Conservation (phyloP, 768 basidiomycete species). For the Mycena haematopus region DNA sequence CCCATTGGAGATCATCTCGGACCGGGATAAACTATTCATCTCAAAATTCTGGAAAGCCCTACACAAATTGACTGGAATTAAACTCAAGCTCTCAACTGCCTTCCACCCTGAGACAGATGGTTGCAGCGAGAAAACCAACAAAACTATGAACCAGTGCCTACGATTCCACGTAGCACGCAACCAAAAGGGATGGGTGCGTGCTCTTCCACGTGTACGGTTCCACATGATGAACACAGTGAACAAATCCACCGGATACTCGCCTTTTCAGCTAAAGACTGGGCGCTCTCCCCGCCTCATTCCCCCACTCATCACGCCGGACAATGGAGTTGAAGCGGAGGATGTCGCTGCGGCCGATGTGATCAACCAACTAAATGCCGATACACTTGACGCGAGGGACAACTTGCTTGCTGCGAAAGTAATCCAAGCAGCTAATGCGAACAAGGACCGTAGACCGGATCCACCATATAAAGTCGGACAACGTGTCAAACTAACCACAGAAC, state of each 20-base stretch:
- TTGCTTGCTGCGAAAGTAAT: slow-evolving; percentile 35
- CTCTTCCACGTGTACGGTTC: slow-evolving; percentile 36
- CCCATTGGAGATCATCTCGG: slow-evolving; percentile 36
- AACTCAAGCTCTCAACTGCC: slow-evolving; percentile 38
- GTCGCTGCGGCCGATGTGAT: neutral
- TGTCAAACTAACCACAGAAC: slow-evolving; percentile 38
- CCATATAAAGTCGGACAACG: slow-evolving; percentile 36
- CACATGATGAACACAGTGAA: slow-evolving; percentile 41
- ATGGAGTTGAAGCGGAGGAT: neutral
- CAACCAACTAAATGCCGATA: slow-evolving; percentile 18
- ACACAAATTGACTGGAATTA: slow-evolving; percentile 27
- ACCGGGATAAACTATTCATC: slow-evolving; percentile 42
- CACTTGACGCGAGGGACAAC: slow-evolving; percentile 36
- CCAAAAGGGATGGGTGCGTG: slow-evolving; percentile 37
- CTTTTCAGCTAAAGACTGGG: slow-evolving; percentile 37
- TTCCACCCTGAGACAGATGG: slow-evolving; percentile 46
- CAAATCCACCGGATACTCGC: slow-evolving; percentile 35
- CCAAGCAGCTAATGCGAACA: slow-evolving; percentile 34
- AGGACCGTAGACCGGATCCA: slow-evolving; percentile 25
- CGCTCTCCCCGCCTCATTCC: slow-evolving; percentile 33
- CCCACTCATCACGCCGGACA: slow-evolving; percentile 16
- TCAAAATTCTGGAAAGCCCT: slow-evolving; percentile 38
- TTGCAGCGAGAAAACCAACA: slow-evolving; percentile 35
- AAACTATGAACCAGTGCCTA: slow-evolving; percentile 33
- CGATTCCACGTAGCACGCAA: slow-evolving; percentile 33